Base-by-base conservation (phyloP, 2,329 filamentous ascomycete genomes). In the Claviceps cyperi region DNA sequence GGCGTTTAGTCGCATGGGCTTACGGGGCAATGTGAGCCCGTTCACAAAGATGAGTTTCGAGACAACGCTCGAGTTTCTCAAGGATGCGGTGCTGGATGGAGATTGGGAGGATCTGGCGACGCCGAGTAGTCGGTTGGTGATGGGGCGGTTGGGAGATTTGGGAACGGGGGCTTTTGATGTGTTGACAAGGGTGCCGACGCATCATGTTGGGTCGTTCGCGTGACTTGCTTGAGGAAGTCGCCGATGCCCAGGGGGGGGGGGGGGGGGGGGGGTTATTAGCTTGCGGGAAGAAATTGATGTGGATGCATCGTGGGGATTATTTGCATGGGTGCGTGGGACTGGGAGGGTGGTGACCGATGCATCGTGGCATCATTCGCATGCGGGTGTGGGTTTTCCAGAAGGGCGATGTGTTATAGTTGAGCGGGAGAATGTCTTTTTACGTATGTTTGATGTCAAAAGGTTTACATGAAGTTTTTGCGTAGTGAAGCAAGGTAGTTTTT, bases 1-100 rank as follows among this genome's bases (percentile, higher is more conserved):
- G 46, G 83, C 92, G 1, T 98, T 98, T 71, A 95, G 87, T 68
- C 84, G 92, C 46, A 94, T 86, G 62, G 92, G 91, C 1, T 73
- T 98, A 53, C 82, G 81, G 62, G 82, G 86, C 56, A 90, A 87
- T 60, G 83, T 91, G 28, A 90, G 83, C 57, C 89, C 92, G 0
- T 91, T 98, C 59, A 91, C 92, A 69, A 97, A 97, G 76, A 97
- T 97, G 91, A 94, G 87, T 66, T 98, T 97, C 70, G 92, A 98
- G 76, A 98, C 92, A 4, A 98, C 92, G 2, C 78, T 97, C 39
- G 83, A 85, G 1, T 96, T 96, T 73, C 74, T 98, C 60, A 90
- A 86, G 66, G 92, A 97, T 62, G 90, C 92, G 1, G 84, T 96
- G 24, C 72, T 94, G 51, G 88, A 94, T 61, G 83, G 86, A 47